Percentiles rank a stretch among this genome's conserved stretches.
These are phyloP conservation scores for Rosa hybrid DNA, from an alignment of 331 rosid genomes.

Conservation along the genomic window DNA sequence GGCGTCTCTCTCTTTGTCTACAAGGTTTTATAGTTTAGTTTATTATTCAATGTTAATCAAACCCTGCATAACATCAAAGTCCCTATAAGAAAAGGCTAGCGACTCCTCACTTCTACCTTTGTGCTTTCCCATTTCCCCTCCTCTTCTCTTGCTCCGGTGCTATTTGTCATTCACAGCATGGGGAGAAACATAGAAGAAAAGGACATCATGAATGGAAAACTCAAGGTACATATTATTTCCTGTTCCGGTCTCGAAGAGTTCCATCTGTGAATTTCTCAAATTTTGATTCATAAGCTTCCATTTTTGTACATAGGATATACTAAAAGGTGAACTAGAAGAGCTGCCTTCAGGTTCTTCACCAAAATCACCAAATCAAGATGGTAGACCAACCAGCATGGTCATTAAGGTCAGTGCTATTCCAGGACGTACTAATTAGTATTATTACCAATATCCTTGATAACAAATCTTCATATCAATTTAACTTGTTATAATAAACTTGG, in stretches of 20 bases:
- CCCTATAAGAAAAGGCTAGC: background rate
- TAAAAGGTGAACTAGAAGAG: conserved; percentile 29
- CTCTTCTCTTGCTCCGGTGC: too few species aligned
- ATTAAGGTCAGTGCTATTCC: conserved; percentile 30
- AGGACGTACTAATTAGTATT: background rate
- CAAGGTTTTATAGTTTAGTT: conserved; percentile 10
- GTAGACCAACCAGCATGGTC: conserved; percentile 51
- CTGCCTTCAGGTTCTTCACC: conserved; percentile 24
- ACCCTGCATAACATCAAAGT: conserved; percentile 1
- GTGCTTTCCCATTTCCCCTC: background rate
- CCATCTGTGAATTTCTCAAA: background rate
- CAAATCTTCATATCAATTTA: background rate
- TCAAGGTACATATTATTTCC: conserved; percentile 19
- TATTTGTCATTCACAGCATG: background rate
- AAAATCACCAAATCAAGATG: conserved; percentile 36
- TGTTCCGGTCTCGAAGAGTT: background rate
- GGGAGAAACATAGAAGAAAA: conserved; percentile 24
- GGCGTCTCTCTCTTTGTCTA: conserved; percentile 27
- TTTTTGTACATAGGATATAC: conserved; percentile 19
- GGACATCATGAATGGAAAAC: conserved; percentile 26
- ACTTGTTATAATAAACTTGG: conserved; percentile 1
- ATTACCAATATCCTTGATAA: background rate
- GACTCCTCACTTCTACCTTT: background rate
- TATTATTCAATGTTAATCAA: conserved; percentile 11
- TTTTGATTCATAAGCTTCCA: background rate